Evolutionary conservation across 768 basidiomycete species (phyloP), one percentile per base, ranked within the genome.

Genomic region (Leccinellum luteum): DNA sequence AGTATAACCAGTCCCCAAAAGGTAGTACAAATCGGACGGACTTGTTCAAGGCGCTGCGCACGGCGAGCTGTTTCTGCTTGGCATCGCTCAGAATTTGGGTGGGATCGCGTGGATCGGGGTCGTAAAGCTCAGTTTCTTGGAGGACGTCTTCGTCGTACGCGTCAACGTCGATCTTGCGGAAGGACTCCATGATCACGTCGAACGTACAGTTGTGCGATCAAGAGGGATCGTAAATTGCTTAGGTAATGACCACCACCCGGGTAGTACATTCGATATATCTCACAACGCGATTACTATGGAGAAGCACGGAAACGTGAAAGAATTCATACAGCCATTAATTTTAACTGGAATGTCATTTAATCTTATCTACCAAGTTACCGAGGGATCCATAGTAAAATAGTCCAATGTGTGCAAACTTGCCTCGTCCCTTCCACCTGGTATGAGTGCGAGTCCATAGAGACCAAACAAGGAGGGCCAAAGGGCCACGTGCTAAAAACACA

Each of bases 101-200:
- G 3, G 94, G 87, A 50, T 85, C 84, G 52, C 94, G 79, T 7
- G 92, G 88, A 69, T 98, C 94, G 3, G 89, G 81, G 30, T 91
- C 89, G 70, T 88, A 95, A 28, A 98, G 83, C 63, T 96, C 94
- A 15, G 83, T 83, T 57, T 94, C 90, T 47, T 87, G 82, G 7
- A 98, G 75, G 23, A 85, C 82, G 66, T 98, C 96, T 72, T 98
- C 96, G 69, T 98, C 96, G 76, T 86, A 92, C 41, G 78, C 81
- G 76, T 98, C 96, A 68, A 98, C 89, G 76, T 98, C 88, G 75
- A 97, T 93, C 75, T 94, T 95, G 65, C 95, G 81, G 74, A 94
- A 97, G 52, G 85, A 84, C 35, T 35, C 17, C 78, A 28, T 28
- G 28, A 79, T 83, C 17, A n/a, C 66, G 75, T 75, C 13, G 54